Conservation (phyloP, 1,284 basidiomycete species). For the Cystobasidiaceae sp. region DNA sequence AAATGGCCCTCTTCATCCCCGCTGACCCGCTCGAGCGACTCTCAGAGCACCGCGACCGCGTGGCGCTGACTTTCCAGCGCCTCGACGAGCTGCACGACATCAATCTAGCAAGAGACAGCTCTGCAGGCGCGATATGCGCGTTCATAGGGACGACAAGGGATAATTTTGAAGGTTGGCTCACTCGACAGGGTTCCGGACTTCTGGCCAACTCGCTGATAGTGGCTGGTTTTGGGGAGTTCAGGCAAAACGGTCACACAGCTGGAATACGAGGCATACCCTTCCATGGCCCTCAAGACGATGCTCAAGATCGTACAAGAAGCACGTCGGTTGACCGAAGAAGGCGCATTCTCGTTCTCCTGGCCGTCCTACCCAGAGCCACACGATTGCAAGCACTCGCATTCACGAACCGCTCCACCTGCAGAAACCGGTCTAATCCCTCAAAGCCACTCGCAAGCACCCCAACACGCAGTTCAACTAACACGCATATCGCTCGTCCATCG, state of each 20-base stretch:
- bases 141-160: conserved; percentile 70
- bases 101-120: conserved; percentile 57
- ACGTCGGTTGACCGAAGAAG: conserved; percentile 46
- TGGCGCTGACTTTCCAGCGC: conserved; percentile 57
- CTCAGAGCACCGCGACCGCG: conserved; percentile 51
- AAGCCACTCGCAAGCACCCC: conserved; percentile 32
- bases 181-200: not conserved
- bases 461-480: conserved; percentile 26
- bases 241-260: conserved; percentile 66
- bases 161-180: conserved; percentile 53
- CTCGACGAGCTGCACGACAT: conserved; percentile 59
- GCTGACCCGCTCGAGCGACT: conserved; percentile 7
- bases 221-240: conserved; percentile 50
- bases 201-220: not conserved
- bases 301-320: conserved; percentile 56
- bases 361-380: conserved; percentile 1
- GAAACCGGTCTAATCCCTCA: conserved; percentile 35
- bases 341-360: conserved; percentile 12
- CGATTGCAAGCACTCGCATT: not conserved
- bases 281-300: conserved; percentile 75
- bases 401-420: conserved; percentile 33
- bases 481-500: conserved; percentile 54
- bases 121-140: conserved; percentile 64
- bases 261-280: conserved; percentile 73
- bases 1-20: not conserved